Evolutionary conservation across 805 yeast genomes (phyloP), one percentile per base, ranked within the genome.

Genomic region (Lipomyces yamanashiensis): DNA sequence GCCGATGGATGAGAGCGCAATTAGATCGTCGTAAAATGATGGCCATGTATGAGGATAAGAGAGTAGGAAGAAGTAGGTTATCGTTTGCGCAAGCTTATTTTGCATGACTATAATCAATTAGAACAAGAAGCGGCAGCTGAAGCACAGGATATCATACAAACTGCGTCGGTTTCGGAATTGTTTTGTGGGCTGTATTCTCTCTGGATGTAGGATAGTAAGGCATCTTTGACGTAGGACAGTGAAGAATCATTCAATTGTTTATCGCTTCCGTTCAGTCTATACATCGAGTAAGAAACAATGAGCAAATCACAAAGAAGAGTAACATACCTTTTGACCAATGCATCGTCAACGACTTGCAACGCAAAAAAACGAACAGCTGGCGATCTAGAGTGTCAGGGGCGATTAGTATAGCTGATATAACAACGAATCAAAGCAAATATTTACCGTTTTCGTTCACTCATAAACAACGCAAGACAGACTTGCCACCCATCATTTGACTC

Each of bases 341-440:
- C 81, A 59, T 82, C 84, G 59, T 87, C 88, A 19, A 89, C 80
- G 34, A 89, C 90, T 75, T 89, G 95, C 61, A 85, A 80, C 9
- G 86, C 80, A 73, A 88, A 89, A 73, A 87, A 87, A 72, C 85
- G 82, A 55, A 87, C 82, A 57, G 84, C 84, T 57, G 84, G 84
- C 58, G 83, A 79, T 50, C 85, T 71, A 58, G 68, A 48, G 8
- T 8, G 15, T 23, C 15, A 34, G 8, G 2, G 47, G 34, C 17
- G 19, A 21, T 13, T 39, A 34, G 21, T n/a, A 36, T 17, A 17
- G 34, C 17, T 9, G 19, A 28, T 15, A 17, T 17, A 44, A 13
- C 55, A 37, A 17, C 36, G 9, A 7, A 52, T 15, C 39, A 48
- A 9, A 33, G 23, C 9, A 21, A 36, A 28, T 15, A 47, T 54